These are phyloP conservation scores for Didymella pomorum DNA, from an alignment of 2,329 filamentous ascomycete genomes.

Conservation along the genomic window DNA sequence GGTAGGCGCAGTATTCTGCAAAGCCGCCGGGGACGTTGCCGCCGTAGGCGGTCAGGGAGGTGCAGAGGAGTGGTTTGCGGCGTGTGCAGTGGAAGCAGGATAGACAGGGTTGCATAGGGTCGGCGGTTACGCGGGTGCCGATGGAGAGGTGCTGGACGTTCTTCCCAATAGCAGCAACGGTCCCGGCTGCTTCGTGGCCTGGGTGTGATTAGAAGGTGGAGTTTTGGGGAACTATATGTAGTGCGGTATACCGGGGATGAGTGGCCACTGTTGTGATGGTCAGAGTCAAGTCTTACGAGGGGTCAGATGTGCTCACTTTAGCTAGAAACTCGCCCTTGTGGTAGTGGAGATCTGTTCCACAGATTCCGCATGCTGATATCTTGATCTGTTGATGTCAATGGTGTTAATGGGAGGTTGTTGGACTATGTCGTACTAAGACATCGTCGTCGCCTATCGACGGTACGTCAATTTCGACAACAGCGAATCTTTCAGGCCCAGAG, in stretches of 20 bases:
- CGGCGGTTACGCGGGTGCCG: slow-evolving; percentile 68
- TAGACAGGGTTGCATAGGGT: slow-evolving; percentile 72
- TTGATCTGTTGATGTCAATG: slow-evolving; percentile 28
- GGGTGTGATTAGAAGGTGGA: background rate
- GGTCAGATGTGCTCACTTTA: slow-evolving; percentile 11
- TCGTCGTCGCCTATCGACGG: slow-evolving; percentile 32
- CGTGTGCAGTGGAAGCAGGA: slow-evolving; percentile 78
- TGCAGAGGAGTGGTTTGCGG: slow-evolving; percentile 72
- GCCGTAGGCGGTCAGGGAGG: slow-evolving; percentile 72
- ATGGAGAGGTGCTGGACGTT: slow-evolving; percentile 68
- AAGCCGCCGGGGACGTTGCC: slow-evolving; percentile 76
- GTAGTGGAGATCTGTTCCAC: slow-evolving; percentile 38
- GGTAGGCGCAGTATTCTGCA: slow-evolving; percentile 71
- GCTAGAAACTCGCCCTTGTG: slow-evolving; percentile 40
- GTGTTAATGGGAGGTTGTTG: background rate
- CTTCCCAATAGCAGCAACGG: slow-evolving; percentile 66
- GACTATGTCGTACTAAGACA: slow-evolving; percentile 27
- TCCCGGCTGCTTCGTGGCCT: slow-evolving; percentile 73
- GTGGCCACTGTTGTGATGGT: slow-evolving; percentile 26
- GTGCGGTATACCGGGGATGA: slow-evolving; percentile 29
- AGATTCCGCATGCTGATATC: slow-evolving; percentile 36
- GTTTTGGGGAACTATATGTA: background rate
- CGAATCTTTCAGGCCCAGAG: slow-evolving; percentile 30
- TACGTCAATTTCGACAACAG: slow-evolving; percentile 30
- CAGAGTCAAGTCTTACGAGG: background rate